Evolutionary conservation across 2,329 filamentous ascomycete species (phyloP).

Genomic region (Phoma sp.): DNA sequence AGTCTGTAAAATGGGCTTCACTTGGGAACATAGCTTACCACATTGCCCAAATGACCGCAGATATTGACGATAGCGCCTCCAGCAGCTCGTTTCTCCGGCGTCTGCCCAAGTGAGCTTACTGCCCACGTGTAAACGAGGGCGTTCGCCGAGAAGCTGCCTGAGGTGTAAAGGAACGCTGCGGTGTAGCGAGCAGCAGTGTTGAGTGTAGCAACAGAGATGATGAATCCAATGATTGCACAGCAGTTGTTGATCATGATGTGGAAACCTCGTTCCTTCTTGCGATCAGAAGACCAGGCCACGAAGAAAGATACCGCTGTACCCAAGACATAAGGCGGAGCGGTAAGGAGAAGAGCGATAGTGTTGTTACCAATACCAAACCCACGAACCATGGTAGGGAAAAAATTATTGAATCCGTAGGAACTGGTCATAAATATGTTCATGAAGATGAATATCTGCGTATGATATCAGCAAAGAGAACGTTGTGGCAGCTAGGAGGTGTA

Average conservation of each 20-base stretch:
- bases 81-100: slow-evolving; percentile 50
- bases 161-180: slow-evolving; percentile 44
- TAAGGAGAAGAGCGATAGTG: slow-evolving; percentile 18
- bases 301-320: slow-evolving; percentile 20
- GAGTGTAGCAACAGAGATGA: slow-evolving; percentile 24
- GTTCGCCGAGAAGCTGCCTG: slow-evolving; percentile 46
- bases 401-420: slow-evolving; percentile 21
- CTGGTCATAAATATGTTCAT: slow-evolving; percentile 23
- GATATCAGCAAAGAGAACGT: neutral
- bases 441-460: slow-evolving; percentile 10
- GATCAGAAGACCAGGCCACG: slow-evolving; percentile 17
- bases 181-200: slow-evolving; percentile 24
- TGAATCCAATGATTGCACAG: slow-evolving; percentile 21
- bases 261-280: slow-evolving; percentile 19
- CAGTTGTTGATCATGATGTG: slow-evolving; percentile 22
- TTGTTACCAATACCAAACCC: slow-evolving; percentile 19
- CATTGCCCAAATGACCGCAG: slow-evolving; percentile 49
- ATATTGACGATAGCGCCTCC: slow-evolving; percentile 50
- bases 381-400: slow-evolving; percentile 22
- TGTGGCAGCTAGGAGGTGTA: neutral
- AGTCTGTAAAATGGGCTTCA: too few relatives aligned
- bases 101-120: slow-evolving; percentile 42
- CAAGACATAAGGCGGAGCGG: slow-evolving; percentile 21
- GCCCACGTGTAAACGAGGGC: slow-evolving; percentile 49
- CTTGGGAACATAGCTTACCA: slow-evolving; percentile 26